Conservation (phyloP, 192 early-diverging fungal genomes). For the Coemansia sp. region DNA sequence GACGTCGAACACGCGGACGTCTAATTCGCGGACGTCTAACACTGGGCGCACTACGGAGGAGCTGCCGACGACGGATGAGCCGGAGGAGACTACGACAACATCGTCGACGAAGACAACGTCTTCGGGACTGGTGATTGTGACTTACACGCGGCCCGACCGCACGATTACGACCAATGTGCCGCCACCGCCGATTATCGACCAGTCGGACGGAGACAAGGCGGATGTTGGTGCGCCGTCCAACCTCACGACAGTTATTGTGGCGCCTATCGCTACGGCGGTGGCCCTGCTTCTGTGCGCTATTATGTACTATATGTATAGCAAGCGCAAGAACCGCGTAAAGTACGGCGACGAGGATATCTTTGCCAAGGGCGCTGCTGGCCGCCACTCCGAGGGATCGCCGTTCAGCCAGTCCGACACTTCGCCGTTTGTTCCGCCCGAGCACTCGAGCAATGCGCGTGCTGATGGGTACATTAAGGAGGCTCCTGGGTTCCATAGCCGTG, state of each 20-base stretch:
- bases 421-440: conserved; percentile 27
- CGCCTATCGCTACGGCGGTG: conserved; percentile 27
- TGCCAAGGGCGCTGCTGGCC: conserved; percentile 13
- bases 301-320: conserved; percentile 33
- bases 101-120: conserved; percentile 9
- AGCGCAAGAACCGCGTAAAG: conserved; percentile 22
- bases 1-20: not conserved
- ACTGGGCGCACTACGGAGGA: not conserved
- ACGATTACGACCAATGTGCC: conserved; percentile 28
- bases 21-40: not conserved
- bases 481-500: not conserved
- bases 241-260: conserved; percentile 40
- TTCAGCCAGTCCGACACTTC: conserved; percentile 14
- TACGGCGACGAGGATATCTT: conserved; percentile 40
- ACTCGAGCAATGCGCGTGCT: conserved; percentile 6
- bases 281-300: conserved; percentile 37
- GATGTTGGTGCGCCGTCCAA: conserved; percentile 39
- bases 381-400: conserved; percentile 10
- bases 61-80: conserved; percentile 2
- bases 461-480: conserved; percentile 34
- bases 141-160: conserved; percentile 30
- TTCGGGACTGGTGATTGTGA: conserved; percentile 26
- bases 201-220: conserved; percentile 47
- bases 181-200: conserved; percentile 37
- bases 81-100: not conserved